Evolutionary conservation across 192 early-diverging fungal genomes (phyloP), one percentile per base, ranked within the genome.

Genomic region (Linnemannia zychae): DNA sequence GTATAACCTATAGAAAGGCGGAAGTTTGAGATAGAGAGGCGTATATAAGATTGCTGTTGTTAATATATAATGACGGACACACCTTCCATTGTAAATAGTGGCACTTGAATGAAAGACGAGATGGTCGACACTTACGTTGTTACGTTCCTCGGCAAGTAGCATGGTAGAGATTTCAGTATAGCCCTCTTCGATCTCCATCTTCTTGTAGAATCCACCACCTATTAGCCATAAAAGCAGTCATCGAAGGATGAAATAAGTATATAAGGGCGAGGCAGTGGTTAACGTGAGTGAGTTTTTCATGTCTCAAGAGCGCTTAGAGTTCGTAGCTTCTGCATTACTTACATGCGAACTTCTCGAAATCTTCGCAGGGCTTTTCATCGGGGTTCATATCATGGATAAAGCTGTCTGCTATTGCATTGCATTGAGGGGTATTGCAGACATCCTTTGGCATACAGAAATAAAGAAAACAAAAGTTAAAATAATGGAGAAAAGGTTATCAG

Each of bases 301-400:
- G n/a, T n/a, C n/a, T n/a, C 40, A 44, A 44, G 9, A 9, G 40
- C 40, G 40, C n/a, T n/a, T n/a, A 44, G 9, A 44, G 40, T 44
- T 6, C 40, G 3, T 3, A 44, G 9, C 40, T 6, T n/a, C n/a
- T n/a, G n/a, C n/a, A n/a, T n/a, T n/a, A 71, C 72, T 80, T 90
- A 93, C 93, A 92, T 40, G 87, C 79, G 77, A 86, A 94, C 71
- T 90, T 80, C 77, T 88, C 92, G 77, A 94, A 94, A 75, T 94
- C 93, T 17, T 87, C 71, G 50, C 93, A 94, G 16, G 93, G 93
- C 78, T 94, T 90, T 0, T 77, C 87, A 22, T 72, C 65, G 3
- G 81, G 47, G 74, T 94, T 87, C 38, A 94, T 83, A 28, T 88
- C 88, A 4, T 40, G 18, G 22, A 93, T 53, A 48, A 94, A 89